Evolutionary conservation across 1,139 yeast genomes (phyloP), one percentile per base, ranked within the genome.

Genomic region (Pneumocystis murina): DNA sequence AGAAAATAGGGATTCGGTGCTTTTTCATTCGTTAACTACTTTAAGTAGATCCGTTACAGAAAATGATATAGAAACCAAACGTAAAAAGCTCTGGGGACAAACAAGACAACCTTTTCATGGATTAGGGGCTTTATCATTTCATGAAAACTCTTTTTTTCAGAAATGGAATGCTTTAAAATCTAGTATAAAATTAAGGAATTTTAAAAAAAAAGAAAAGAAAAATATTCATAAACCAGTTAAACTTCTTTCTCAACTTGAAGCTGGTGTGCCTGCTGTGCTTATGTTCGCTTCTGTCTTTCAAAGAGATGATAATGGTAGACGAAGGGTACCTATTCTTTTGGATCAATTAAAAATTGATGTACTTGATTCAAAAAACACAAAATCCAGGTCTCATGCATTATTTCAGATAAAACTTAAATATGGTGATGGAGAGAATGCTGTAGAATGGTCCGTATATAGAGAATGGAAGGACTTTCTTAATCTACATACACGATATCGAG

Each of bases 251-350:
- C 82, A 88, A 59, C 76, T 90, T 66, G 70, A 82, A 0, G 78
- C 88, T 7, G 96, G 88, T n/a, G 79, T 86, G 4, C 95, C 97
- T 0, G 87, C 92, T 3, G 86, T 89, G 0, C 77, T 87, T 65
- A 78, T 90, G 64, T 78, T 90, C 17, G 91, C 94, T 1, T 83
- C 95, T 1, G 81, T 85, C 63, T 82, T 92, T 66, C 77, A 85
- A 62, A 82, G 83, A 64, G 97, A 90, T 72, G 96, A 88, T 66
- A 82, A 82, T 68, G 90, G 88, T 7, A 60, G 64, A 17, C 81
- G 84, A 62, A 80, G 95, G 66, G 95, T 95, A 0, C 96, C 97
- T 0, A 78, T 91, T 59, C 75, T 92, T 61, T 74, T 90, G 48
- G 84, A 88, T n/a, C 82, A 90, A 72, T 72, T 92, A 59, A 87